Conservation (phyloP, 1,139 yeast genomes). For the Chernovozyma aurita region DNA sequence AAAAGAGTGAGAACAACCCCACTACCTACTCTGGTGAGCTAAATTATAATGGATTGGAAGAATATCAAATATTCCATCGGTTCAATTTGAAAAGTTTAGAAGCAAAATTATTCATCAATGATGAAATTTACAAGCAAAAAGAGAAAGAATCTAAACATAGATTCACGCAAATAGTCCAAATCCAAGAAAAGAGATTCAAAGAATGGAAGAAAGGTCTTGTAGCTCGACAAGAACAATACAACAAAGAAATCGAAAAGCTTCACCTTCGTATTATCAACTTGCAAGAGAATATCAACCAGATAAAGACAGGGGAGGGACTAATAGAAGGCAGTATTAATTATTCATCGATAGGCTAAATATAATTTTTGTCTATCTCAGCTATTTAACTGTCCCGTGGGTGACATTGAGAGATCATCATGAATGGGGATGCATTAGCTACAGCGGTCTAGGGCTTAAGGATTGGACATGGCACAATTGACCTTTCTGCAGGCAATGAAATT, state of each 20-base stretch:
- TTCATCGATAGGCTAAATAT: background rate
- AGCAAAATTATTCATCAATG: conserved; percentile 35
- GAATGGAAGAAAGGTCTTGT: conserved; percentile 62
- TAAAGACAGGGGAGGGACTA: conserved; percentile 8
- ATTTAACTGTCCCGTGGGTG: no score
- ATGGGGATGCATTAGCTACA: background rate
- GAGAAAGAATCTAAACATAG: conserved; percentile 42
- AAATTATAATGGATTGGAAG: conserved; percentile 13
- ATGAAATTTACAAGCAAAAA: conserved; percentile 45
- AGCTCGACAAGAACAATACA: conserved; percentile 51
- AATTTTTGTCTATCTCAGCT: no score
- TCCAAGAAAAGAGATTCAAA: conserved; percentile 59
- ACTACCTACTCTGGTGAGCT: conserved; percentile 1
- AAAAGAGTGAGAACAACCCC: background rate
- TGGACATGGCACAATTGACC: no score
- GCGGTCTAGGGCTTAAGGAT: no score
- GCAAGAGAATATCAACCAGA: conserved; percentile 30
- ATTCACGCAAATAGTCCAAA: conserved; percentile 43
- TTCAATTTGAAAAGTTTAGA: conserved; percentile 35
- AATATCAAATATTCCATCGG: conserved; percentile 27
- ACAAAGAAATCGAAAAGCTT: conserved; percentile 48
- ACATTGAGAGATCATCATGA: background rate
- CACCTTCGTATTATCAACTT: conserved; percentile 32
- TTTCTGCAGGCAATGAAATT: no score
- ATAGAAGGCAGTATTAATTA: background rate